phyloP scores from a whole-genome alignment of 2,329 filamentous ascomycete species.

The Colletotrichum ledebouriae region DNA sequence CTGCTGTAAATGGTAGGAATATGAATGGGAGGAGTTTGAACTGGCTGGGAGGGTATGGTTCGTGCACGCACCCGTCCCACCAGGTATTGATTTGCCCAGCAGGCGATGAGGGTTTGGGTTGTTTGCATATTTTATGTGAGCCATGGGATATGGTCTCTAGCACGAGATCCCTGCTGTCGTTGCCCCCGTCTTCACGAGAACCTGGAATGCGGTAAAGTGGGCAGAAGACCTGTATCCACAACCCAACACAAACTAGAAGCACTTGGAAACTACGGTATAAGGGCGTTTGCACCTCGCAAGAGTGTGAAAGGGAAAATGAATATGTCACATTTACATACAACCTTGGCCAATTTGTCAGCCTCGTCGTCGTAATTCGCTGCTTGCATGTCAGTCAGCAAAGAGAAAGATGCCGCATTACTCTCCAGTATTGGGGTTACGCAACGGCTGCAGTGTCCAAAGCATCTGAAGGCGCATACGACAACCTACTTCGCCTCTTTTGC shows the following conservation, averaged over 20 bases:
- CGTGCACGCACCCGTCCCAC: not conserved
- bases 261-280: constrained; percentile 5
- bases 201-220: not conserved
- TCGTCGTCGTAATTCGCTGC: not conserved
- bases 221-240: not conserved
- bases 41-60: too few relatives aligned
- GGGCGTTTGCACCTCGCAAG: not conserved
- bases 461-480: not conserved
- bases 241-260: not conserved
- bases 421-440: too few relatives aligned
- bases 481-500: not conserved
- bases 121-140: constrained; percentile 12
- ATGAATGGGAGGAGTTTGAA: not conserved
- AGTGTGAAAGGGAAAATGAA: not conserved
- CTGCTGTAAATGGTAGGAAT: too few relatives aligned
- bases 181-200: not conserved
- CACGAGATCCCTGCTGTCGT: not conserved
- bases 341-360: not conserved
- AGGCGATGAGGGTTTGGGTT: not conserved
- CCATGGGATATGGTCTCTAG: not conserved
- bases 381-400: not conserved
- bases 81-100: constrained; percentile 4
- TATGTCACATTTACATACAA: not conserved
- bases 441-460: not conserved
- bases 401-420: too few relatives aligned